Base-by-base conservation (phyloP, 1,139 yeast species). In the Sugiyamaella japonica region DNA sequence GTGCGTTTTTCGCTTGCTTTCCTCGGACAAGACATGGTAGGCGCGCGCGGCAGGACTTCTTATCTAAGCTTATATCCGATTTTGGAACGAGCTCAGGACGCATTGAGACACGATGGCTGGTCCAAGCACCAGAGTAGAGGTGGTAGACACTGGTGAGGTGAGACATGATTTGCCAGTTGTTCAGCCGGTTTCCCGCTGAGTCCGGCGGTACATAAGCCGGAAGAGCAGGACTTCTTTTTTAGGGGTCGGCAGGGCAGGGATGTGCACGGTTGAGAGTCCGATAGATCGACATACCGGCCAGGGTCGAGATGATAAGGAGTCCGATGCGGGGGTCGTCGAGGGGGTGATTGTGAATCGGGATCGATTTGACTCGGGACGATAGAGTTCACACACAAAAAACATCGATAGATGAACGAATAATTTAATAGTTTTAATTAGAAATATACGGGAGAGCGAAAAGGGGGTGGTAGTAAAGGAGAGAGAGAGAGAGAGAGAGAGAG, bases 1-100 rank as follows among this genome's bases (percentile, higher is more conserved):
- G 32, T 17, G 42, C 42, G 34, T 29, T 29, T 29, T 29, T 20
- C n/a, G n/a, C 25, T 20, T 16, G 43, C 31, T 7, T 23, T n/a
- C 39, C 48, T 44, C 48, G 48, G 39, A 31, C 38, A 42, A 39
- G 29, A 31, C 38, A 42, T 10, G 13, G 6, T 44, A 44, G 31
- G 15, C 36, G 37, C 37, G 44, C 44, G 20, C 7, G 15, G 7
- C 23, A 10, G 12, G 13, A 16, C n/a, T 28, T 15, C 48, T 44
- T 44, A 44, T 44, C 48, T 44, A 44, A 31, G 15, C 15, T 32
- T 12, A 15, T 15, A 7, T 44, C 48, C 48, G 31, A 17, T 16
- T 44, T 34, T 2, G 48, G 48, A 9, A 28, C 10, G 9, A 2
- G 17, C 39, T 23, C 48, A 17, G 34, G 28, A 25, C 37, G 46